A percentile compares a stretch with the other conserved stretches of the same genome.
Evolutionary conservation across 345 rosid genomes (phyloP).

Genomic region (Toxicodendron radicans): DNA sequence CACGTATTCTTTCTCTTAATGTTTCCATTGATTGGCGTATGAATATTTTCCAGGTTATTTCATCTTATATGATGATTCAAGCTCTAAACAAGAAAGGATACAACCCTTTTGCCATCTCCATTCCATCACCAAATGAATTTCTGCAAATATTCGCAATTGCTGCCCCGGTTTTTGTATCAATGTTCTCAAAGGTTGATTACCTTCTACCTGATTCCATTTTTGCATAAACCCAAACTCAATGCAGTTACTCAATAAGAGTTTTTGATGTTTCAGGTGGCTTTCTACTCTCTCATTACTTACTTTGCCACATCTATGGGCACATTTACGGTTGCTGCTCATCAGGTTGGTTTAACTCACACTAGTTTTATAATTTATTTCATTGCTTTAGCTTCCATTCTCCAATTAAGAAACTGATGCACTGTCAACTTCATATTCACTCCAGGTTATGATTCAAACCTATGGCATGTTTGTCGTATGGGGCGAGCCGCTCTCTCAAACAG

Average conservation of each 20-base stretch:
- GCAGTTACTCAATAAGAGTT: background rate
- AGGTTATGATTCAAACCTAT: slow-evolving; percentile 47
- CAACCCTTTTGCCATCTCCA: slow-evolving; percentile 30
- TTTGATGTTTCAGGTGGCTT: slow-evolving; percentile 36
- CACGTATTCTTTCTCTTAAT: background rate
- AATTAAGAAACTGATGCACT: background rate
- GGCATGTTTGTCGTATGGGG: slow-evolving; percentile 51
- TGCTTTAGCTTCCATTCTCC: background rate
- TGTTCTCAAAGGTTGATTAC: slow-evolving; percentile 39
- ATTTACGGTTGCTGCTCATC: slow-evolving; percentile 44
- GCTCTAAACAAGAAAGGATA: slow-evolving; percentile 41
- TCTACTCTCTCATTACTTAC: slow-evolving; percentile 39
- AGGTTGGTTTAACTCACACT: slow-evolving; percentile 27
- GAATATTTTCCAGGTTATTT: slow-evolving; percentile 32
- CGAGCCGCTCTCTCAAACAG: slow-evolving; percentile 59
- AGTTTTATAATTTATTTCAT: background rate
- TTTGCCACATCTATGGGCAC: slow-evolving; percentile 50
- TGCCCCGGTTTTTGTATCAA: slow-evolving; percentile 42
- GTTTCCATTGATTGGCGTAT: slow-evolving; percentile 5
- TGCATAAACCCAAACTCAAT: background rate
- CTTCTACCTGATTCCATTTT: background rate
- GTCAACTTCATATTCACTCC: background rate
- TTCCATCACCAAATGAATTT: slow-evolving; percentile 34
- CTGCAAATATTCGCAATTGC: slow-evolving; percentile 32
- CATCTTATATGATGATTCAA: slow-evolving; percentile 48